phyloP scores from a whole-genome alignment of 192 early-diverging fungal species.

The Coemansia reversa region DNA sequence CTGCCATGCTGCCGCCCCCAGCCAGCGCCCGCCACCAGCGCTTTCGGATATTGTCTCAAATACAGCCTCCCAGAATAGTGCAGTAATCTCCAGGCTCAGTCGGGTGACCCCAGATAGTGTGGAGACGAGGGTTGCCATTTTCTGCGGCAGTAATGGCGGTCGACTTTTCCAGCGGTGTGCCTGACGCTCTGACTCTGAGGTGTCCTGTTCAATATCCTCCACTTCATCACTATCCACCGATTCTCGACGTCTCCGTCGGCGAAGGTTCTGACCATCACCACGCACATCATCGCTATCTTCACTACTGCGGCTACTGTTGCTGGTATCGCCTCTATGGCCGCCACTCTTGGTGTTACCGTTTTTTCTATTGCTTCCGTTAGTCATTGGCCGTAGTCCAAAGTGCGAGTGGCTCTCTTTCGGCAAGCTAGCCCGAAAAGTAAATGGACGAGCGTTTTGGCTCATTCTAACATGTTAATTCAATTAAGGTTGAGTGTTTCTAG shows the following conservation, averaged over 20 bases:
- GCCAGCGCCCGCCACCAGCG: slow-evolving; percentile 41
- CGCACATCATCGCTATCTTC: neutral
- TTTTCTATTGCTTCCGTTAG: neutral
- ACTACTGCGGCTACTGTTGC: neutral
- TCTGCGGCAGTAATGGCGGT: slow-evolving; percentile 45
- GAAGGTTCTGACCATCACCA: neutral
- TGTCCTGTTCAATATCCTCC: neutral
- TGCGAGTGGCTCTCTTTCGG: neutral
- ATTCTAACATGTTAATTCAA: neutral
- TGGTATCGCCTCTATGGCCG: neutral
- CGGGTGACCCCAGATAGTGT: slow-evolving; percentile 43
- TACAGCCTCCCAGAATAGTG: slow-evolving; percentile 51
- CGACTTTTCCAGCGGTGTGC: slow-evolving; percentile 33
- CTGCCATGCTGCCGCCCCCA: slow-evolving; percentile 37
- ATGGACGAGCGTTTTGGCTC: neutral
- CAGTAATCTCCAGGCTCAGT: slow-evolving; percentile 47
- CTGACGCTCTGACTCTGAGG: slow-evolving; percentile 14
- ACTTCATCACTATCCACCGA: neutral
- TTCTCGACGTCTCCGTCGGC: neutral
- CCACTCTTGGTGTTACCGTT: no score
- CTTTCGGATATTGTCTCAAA: slow-evolving; percentile 51
- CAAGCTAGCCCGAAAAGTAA: neutral
- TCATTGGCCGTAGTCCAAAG: neutral
- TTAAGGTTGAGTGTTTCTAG: neutral
- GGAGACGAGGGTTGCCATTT: slow-evolving; percentile 46